Evolutionary conservation across 1,139 yeast species (phyloP), one percentile per base, ranked within the genome.

Genomic region (Hansenula lynferdii): DNA sequence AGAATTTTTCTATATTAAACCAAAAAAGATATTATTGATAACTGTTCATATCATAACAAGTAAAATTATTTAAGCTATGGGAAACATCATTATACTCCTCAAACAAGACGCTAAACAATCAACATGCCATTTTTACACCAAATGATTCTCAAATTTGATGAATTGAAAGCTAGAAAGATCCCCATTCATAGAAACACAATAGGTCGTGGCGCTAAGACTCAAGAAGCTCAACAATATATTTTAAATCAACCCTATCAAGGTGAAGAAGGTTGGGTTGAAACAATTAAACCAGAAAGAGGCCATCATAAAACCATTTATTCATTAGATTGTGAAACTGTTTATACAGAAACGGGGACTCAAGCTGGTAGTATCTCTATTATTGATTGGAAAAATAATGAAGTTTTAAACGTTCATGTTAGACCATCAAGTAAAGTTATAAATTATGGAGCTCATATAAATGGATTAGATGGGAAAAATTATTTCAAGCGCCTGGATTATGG

Each of bases 241-340:
- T 23, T 7, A 5, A 10, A 10, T 23, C 25, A 23, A 0, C 89
- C 90, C n/a, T n/a, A n/a, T n/a, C n/a, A n/a, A 22, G 11, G 5
- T 22, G 24, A 22, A 22, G 24, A 22, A 9, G 24, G 11, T 0
- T n/a, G n/a, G n/a, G n/a, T n/a, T n/a, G n/a, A n/a, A n/a, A n/a
- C n/a, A n/a, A n/a, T n/a, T n/a, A n/a, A n/a, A n/a, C n/a, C n/a
- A n/a, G n/a, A n/a, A n/a, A n/a, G n/a, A n/a, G n/a, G n/a, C n/a
- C n/a, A n/a, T n/a, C n/a, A n/a, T n/a, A n/a, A n/a, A n/a, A n/a
- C n/a, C n/a, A n/a, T n/a, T n/a, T 85, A 72, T 61, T 92, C 92
- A 2, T 54, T 89, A 18, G 97, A 89, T 61, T 89, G 97, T 62
- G 97, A 89, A 61, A 89, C 89, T 82, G 85, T 95, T 55, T 62